Base-by-base conservation (phyloP, 495 filamentous ascomycete species). In the Trichoderma orchidacearum region DNA sequence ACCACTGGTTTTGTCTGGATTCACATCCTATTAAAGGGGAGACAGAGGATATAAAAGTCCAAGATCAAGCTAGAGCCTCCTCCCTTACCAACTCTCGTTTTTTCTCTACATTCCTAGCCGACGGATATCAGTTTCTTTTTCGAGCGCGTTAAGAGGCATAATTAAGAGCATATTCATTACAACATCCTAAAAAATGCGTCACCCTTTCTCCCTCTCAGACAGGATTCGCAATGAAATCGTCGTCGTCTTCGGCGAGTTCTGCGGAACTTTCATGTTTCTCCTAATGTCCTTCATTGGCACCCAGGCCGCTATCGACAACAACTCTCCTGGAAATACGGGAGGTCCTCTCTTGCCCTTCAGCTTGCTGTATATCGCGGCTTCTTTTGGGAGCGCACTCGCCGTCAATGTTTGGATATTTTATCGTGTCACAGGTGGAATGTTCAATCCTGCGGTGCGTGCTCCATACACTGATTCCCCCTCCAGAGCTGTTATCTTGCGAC, bases 401-500 rank as follows among this genome's bases (percentile, higher is more conserved):
- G 83, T 84, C 61, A 87, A 86, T 61, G 83, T 80, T 8, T 89
- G 84, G 84, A 73, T 85, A 0, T 87, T 86, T 70, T 87, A 82
- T 67, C 78, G 85, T 15, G 48, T 54, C 0, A 54, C 34, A 4
- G 57, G 57, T n/a, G 34, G 57, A 18, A 54, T 58, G 51, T 58
- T 58, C 25, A 58, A 58, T n/a, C 57, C 57, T 17, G 57, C 57
- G 23, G 57, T 58, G 35, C 12, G 57, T 58, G 6, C 7, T 41
- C 15, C n/a, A n/a, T n/a, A n/a, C n/a, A n/a, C n/a, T n/a, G n/a
- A n/a, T n/a, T n/a, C n/a, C n/a, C n/a, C n/a, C n/a, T n/a, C n/a
- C n/a, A n/a, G n/a, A n/a, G n/a, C n/a, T n/a, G n/a, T n/a, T n/a
- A n/a, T n/a, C n/a, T n/a, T n/a, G n/a, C n/a, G n/a, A n/a, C n/a